Base-by-base conservation (phyloP, 495 filamentous ascomycete species). In the Beverwykella pulmonaria region DNA sequence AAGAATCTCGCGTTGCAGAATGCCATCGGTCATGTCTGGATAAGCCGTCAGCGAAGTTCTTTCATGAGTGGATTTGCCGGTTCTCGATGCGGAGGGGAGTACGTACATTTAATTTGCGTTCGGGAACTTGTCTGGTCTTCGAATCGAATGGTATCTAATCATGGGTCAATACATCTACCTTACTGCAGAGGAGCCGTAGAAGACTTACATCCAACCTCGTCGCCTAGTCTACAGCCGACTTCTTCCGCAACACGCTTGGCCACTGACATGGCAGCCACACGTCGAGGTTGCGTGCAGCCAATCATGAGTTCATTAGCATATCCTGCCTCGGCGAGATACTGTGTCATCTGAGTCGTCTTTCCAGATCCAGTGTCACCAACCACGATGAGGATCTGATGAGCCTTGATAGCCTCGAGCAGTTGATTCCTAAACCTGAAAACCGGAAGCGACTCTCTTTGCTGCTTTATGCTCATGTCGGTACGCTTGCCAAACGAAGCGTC, bases 21-120 rank as follows among this genome's bases (percentile, higher is more conserved):
- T 99, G 76, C 94, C 94, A 67, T 99, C 94, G 14, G 94, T 99
- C 93, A 98, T 97, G 78, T 98, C n/a, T n/a, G n/a, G n/a, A n/a
- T n/a, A n/a, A n/a, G n/a, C n/a, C n/a, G n/a, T n/a, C n/a, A n/a
- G n/a, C n/a, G n/a, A n/a, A n/a, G n/a, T n/a, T n/a, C n/a, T n/a
- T n/a, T n/a, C n/a, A n/a, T n/a, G n/a, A n/a, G n/a, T n/a, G n/a
- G n/a, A n/a, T n/a, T n/a, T n/a, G n/a, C n/a, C n/a, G n/a, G n/a
- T n/a, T n/a, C n/a, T n/a, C n/a, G n/a, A n/a, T n/a, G n/a, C n/a
- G n/a, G n/a, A n/a, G n/a, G n/a, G n/a, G n/a, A n/a, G n/a, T n/a
- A n/a, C n/a, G n/a, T n/a, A n/a, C n/a, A 99, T 79, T 98, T 98
- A 80, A 99, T 97, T 75, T 87, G 88, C 14, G 94, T 98, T 15